Evolutionary conservation across 768 basidiomycete species (phyloP).

Genomic region (Tephrocybe sp.): DNA sequence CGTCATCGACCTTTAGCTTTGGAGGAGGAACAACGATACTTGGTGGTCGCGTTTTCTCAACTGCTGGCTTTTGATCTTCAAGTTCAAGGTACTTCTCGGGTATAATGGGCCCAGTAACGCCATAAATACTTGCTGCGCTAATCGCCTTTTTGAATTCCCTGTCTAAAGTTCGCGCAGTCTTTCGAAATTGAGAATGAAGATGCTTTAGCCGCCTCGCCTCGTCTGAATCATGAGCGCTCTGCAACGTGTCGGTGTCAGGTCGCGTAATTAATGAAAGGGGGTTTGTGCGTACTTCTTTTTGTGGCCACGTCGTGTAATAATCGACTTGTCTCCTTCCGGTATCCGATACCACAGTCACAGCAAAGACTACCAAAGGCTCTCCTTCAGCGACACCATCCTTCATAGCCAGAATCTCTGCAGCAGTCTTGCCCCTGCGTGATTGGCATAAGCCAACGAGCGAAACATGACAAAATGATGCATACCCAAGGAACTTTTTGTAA

Average conservation of each 20-base stretch:
- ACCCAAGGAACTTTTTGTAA: slow-evolving; percentile 41
- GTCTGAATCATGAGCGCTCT: slow-evolving; percentile 11
- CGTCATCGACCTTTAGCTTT: slow-evolving; percentile 11
- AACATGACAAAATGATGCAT: slow-evolving; percentile 13
- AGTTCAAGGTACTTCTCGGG: not conserved
- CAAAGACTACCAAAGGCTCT: slow-evolving; percentile 40
- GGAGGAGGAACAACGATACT: slow-evolving; percentile 15
- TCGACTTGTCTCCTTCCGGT: slow-evolving; percentile 41
- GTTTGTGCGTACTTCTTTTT: slow-evolving; percentile 32
- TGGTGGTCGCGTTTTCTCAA: slow-evolving; percentile 11
- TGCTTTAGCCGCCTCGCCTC: slow-evolving; percentile 18
- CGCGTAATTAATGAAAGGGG: not conserved
- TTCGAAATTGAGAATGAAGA: slow-evolving; percentile 42
- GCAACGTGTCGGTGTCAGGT: not conserved
- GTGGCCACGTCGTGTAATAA: slow-evolving; percentile 49
- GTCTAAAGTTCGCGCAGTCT: slow-evolving; percentile 38
- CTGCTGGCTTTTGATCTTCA: not conserved
- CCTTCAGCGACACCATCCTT: slow-evolving; percentile 9
- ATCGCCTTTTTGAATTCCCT: slow-evolving; percentile 32
- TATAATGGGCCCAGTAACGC: slow-evolving; percentile 6
- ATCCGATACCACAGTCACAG: slow-evolving; percentile 36
- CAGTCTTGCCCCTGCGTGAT: slow-evolving; percentile 10
- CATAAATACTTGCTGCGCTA: slow-evolving; percentile 17
- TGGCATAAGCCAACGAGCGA: not conserved
- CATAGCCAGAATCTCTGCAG: slow-evolving; percentile 15